Evolutionary conservation across 140 eudicot species (phyloP), one percentile per base, ranked within the genome.

Genomic region (Cichorium intybus): DNA sequence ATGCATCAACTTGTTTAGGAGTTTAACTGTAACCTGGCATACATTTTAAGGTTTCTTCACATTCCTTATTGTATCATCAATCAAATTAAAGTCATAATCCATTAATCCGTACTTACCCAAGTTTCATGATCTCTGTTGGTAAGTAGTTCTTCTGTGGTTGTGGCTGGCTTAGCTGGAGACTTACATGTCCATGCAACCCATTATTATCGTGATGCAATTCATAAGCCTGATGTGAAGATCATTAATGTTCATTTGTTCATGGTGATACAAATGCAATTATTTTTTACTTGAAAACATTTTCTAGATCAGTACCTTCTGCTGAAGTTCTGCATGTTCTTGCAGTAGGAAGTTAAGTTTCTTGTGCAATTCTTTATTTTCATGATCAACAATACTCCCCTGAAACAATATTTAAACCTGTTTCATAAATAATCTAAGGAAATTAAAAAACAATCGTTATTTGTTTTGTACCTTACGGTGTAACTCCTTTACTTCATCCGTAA

Each of bases 151-250:
- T 83, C 52, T 52, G 64, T 56, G 75, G 62, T 48, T 80, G 78
- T 71, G 95, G 87, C 45, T 64, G 95, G 81, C 87, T 68, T 68
- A 89, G 78, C 87, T 86, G 80, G 74, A 85, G 91, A 69, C 26
- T 71, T 67, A 79, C 79, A 23, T 81, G 83, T 56, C 61, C 69
- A 48, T 75, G 62, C 53, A 68, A 43, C 50, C 77, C 87, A 65
- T 76, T 29, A 4, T 47, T 65, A 45, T 62, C 70, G 21, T 56
- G 50, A 22, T 51, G 81, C 55, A 48, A 68, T 39, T 23, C 20
- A 58, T 64, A 76, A 26, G 83, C 86, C 95, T 89, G 82, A 14
- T 60, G 69, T 18, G 62, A 71, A 63, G 31, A 71, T 70, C 17
- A 61, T 27, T 14, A 65, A 29, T 56, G 46, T 31, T 64, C 20